Conservation (phyloP, 495 filamentous ascomycete species). For the Rhypophila decipiens region DNA sequence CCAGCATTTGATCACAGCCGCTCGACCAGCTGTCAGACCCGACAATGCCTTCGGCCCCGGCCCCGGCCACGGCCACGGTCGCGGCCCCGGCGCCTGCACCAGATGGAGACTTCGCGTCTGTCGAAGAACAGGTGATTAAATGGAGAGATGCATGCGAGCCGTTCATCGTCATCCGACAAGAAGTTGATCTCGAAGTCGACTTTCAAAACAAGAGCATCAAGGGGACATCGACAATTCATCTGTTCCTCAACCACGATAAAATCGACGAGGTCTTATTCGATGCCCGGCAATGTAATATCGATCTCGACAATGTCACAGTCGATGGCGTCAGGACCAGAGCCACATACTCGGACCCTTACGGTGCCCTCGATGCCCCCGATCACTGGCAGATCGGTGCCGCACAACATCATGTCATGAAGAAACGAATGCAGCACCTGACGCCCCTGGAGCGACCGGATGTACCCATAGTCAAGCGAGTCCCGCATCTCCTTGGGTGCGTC, state of each 20-base stretch:
- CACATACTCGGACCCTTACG: slow-evolving; percentile 71
- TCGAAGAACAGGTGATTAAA: background rate
- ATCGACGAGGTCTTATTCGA: slow-evolving; percentile 69
- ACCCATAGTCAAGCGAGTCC: slow-evolving; percentile 30
- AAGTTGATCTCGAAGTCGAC: slow-evolving; percentile 82
- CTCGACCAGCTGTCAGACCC: background rate
- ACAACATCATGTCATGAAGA: slow-evolving; percentile 70
- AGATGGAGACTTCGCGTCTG: background rate
- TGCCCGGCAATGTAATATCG: slow-evolving; percentile 78
- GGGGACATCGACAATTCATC: slow-evolving; percentile 73
- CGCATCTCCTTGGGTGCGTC: slow-evolving; percentile 29
- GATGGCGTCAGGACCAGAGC: slow-evolving; percentile 58
- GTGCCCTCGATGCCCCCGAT: slow-evolving; percentile 55
- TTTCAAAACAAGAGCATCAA: slow-evolving; percentile 67
- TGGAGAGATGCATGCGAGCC: slow-evolving; percentile 7
- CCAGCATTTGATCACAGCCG: background rate
- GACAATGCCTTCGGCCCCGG: background rate
- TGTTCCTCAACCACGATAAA: slow-evolving; percentile 61
- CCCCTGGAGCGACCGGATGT: slow-evolving; percentile 44
- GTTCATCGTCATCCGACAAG: slow-evolving; percentile 65
- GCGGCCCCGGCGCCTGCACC: background rate
- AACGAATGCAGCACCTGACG: slow-evolving; percentile 56
- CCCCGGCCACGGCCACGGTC: background rate
- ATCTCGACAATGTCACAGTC: slow-evolving; percentile 53
- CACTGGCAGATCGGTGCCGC: slow-evolving; percentile 49